Conservation (phyloP, 805 yeast genomes). For the Kuraishia floccosa region DNA sequence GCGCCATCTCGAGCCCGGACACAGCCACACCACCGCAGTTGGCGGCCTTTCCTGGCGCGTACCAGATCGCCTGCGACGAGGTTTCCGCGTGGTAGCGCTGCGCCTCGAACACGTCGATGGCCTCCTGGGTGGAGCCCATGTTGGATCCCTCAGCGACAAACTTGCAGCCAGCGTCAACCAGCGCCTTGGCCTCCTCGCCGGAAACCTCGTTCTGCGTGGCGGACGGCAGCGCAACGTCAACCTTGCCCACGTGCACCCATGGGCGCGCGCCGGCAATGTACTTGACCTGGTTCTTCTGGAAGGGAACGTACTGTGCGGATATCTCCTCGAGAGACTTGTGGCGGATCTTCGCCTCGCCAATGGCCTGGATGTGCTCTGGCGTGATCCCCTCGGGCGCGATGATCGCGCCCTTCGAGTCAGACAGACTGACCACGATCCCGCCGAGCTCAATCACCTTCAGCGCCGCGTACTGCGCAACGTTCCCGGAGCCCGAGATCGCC, state of each 20-base stretch:
- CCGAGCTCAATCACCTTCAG: conserved; percentile 95
- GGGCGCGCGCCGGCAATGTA: conserved; percentile 94
- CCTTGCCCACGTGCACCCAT: conserved; percentile 85
- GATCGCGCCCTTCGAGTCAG: conserved; percentile 91
- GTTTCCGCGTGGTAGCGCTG: conserved; percentile 39
- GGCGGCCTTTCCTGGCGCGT: conserved; percentile 99
- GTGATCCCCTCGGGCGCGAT: conserved; percentile 76
- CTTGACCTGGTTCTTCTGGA: conserved; percentile 50
- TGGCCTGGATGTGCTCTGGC: conserved; percentile 63
- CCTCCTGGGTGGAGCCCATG: conserved; percentile 98
- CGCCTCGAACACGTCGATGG: conserved; percentile 89
- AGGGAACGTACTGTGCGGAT: conserved; percentile 42
- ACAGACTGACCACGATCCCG: conserved; percentile 85
- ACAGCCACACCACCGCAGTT: conserved; percentile 99
- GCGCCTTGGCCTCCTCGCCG: conserved; percentile 93
- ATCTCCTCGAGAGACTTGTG: conserved; percentile 68
- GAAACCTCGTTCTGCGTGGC: conserved; percentile 98
- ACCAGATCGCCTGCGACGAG: conserved; percentile 65
- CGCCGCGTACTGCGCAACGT: conserved; percentile 99
- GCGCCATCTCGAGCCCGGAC: conserved; percentile 98
- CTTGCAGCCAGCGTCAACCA: conserved; percentile 84
- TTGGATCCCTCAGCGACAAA: conserved; percentile 98
- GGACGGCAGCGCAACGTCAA: conserved; percentile 94
- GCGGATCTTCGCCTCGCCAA: conserved; percentile 70
- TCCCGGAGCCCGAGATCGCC: conserved; percentile 96